A percentile compares a stretch with the other conserved stretches of the same genome.
Evolutionary conservation across 768 basidiomycete genomes (phyloP).

Genomic region (Fibroporia radiculosa): DNA sequence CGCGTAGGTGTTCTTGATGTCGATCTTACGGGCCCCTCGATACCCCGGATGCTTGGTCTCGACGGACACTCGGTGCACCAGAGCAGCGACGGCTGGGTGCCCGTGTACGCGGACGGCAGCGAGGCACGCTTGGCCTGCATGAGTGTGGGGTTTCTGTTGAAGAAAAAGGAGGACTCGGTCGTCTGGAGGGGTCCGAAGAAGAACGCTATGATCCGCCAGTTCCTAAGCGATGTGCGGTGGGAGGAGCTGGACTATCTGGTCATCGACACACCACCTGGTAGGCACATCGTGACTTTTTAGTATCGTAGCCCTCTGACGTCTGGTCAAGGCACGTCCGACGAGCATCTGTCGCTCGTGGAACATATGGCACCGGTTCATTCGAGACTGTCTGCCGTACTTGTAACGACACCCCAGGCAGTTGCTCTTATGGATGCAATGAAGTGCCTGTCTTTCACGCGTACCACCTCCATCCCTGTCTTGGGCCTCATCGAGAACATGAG

Average conservation of each 20-base stretch:
- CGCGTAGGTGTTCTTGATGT: conserved; percentile 89
- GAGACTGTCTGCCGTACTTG: conserved; percentile 77
- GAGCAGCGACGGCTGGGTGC: conserved; percentile 95
- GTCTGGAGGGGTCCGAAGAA: conserved; percentile 99
- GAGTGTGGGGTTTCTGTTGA: conserved; percentile 93
- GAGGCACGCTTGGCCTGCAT: conserved; percentile 79
- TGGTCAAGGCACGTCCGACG: conserved; percentile 89
- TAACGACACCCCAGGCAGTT: conserved; percentile 96
- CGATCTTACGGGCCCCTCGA: conserved; percentile 90
- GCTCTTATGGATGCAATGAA: conserved; percentile 94
- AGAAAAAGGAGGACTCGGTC: conserved; percentile 85
- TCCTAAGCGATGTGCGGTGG: conserved; percentile 92
- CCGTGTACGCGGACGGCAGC: conserved; percentile 86
- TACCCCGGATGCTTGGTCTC: conserved; percentile 91
- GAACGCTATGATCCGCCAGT: conserved; percentile 97
- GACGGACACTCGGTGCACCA: conserved; percentile 87
- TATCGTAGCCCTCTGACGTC: background rate
- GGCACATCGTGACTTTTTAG: conserved; percentile 16
- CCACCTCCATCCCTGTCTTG: conserved; percentile 78
- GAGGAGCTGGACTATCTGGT: conserved; percentile 88
- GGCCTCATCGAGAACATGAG: conserved; percentile 99
- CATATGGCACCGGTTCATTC: conserved; percentile 82
- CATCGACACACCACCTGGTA: conserved; percentile 96
- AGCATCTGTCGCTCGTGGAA: conserved; percentile 92
- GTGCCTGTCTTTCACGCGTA: conserved; percentile 90